phyloP scores from a whole-genome alignment of 305 asterid species.

The Fraxinus ornus region DNA sequence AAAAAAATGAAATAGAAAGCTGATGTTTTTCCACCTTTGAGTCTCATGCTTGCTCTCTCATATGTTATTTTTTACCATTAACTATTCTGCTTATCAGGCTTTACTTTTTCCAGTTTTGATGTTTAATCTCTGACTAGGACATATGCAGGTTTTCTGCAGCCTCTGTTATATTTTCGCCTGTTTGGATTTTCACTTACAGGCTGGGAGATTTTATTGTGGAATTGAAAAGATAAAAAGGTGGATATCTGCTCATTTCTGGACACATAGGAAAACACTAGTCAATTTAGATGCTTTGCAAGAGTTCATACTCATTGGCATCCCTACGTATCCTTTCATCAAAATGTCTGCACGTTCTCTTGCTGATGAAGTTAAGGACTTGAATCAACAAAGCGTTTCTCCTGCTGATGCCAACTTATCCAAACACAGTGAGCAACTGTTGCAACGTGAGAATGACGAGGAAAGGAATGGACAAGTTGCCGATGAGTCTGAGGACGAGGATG shows the following conservation, averaged over 20 bases:
- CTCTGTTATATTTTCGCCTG: neutral
- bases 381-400: conserved; percentile 27
- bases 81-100: neutral
- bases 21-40: neutral
- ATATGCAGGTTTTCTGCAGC: neutral
- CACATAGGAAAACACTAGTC: neutral
- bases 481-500: conserved; percentile 36
- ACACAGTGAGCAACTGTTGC: conserved; percentile 28
- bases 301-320: conserved; percentile 15
- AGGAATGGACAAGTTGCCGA: conserved; percentile 33
- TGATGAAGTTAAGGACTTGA: conserved; percentile 32
- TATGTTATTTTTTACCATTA: neutral
- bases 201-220: neutral
- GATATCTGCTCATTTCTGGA: neutral
- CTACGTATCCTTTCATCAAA: conserved; percentile 21
- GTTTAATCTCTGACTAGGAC: neutral
- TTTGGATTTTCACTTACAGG: neutral
- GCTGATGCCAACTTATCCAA: conserved; percentile 27
- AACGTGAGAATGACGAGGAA: conserved; percentile 34
- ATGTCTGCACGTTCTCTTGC: conserved; percentile 48
- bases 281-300: conserved; percentile 14
- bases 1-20: neutral
- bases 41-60: neutral
- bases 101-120: neutral
- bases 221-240: neutral